Evolutionary conservation across 1,284 basidiomycete genomes (phyloP), one percentile per base, ranked within the genome.

Genomic region (Heterobasidion parviporum): DNA sequence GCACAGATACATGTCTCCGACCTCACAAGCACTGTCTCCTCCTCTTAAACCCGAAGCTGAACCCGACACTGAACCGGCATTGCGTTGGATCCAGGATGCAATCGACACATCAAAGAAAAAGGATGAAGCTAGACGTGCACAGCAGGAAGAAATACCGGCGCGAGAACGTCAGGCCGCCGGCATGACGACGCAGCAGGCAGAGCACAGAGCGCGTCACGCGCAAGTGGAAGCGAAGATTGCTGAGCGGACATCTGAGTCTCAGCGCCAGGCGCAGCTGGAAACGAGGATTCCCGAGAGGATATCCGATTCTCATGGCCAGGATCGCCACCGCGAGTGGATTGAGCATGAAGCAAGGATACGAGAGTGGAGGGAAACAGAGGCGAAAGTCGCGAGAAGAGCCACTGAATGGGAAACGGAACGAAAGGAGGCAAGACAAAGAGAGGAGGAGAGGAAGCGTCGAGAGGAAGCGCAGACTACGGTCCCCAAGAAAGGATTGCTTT

Each of bases 401-500:
- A 71, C 65, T 18, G 68, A 67, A 49, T 58, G 74, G 43, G 26
- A 26, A 26, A 2, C 26, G 26, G 26, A 26, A 26, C 26, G 26
- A 50, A 58, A 74, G 43, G 68, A 67, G 54, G 70, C 59, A 50
- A 67, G 65, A 54, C 64, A 68, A 49, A 64, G 68, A 56, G 71
- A 70, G 26, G 72, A 78, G 58, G 63, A 64, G 26, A 53, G 65
- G 64, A 65, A 64, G 56, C 53, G 59, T 53, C 61, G 63, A 53
- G 61, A 70, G 58, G 68, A 69, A 56, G 68, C 67, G 1, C 65
- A 71, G 53, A 54, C 49, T 44, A 77, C 70, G 57, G 60, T 86
- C 15, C 69, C 74, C 4, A 32, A 60, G 0, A 74, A 83, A 71
- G 84, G 84, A 0, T 67, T 79, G 3, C 86, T 83, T 60, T 60